Evolutionary conservation across 352 stramenopile genomes (phyloP), one percentile per base, ranked within the genome.

Genomic region (Phytophthora syringae): DNA sequence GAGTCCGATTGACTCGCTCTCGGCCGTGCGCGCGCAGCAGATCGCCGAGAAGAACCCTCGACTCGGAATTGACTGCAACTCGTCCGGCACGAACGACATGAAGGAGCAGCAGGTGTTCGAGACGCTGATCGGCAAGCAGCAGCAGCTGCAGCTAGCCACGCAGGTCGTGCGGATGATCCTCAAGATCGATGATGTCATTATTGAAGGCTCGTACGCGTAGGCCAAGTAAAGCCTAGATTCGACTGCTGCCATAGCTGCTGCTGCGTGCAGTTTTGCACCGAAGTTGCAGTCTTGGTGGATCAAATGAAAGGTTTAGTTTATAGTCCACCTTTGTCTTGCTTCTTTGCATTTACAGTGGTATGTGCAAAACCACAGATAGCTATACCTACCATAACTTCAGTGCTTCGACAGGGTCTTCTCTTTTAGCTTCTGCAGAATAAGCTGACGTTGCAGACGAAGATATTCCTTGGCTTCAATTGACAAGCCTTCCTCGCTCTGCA

Each of bases 101-200:
- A 98, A 98, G 77, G 86, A 98, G 71, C 92, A 99, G 65, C 88
- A 97, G 58, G 98, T 99, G 36, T 99, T 99, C 77, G 98, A 99
- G 81, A 99, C 98, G 45, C 84, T 99, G 16, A 99, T 99, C 79
- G 97, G 97, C 70, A 99, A 99, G 87, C 97, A 99, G 84, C 97
- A 99, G 80, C 98, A 99, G 86, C 80, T 99, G 43, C 94, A 99
- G 77, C 79, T 99, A 30, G 98, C 98, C 32, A 99, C 97, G 43
- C 98, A 99, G 83, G 96, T 99, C 42, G 97, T 99, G 71, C 98
- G 99, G 76, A 99, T 99, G 97, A 99, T 99, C 74, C 89, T 99
- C 58, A 99, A 99, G 91, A 99, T 99, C 70, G 98, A 99, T 80
- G 98, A 99, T 86, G 96, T 99, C 27, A 99, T 99, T 83, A 89